phyloP scores from a whole-genome alignment of 2,329 filamentous ascomycete genomes.

The Metarhizium sp. region DNA sequence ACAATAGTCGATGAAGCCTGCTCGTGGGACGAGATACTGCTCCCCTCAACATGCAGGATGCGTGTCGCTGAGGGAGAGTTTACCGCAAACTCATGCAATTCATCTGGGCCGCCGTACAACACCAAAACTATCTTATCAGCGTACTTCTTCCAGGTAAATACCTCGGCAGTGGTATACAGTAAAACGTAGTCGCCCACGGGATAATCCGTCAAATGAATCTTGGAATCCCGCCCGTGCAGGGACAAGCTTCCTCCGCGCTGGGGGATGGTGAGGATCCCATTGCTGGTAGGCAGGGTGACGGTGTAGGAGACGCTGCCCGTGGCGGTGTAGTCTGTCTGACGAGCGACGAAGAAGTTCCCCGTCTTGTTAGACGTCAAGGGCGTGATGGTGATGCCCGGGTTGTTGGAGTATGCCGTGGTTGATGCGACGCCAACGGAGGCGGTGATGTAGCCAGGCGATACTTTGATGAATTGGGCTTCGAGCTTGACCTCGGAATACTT shows the following conservation, averaged over 20 bases:
- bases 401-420: conserved; percentile 42
- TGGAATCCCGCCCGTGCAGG: conserved; percentile 55
- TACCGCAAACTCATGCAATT: conserved; percentile 54
- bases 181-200: conserved; percentile 48
- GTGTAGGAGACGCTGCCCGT: conserved; percentile 49
- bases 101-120: conserved; percentile 52
- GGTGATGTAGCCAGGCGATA: conserved; percentile 59
- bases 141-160: conserved; percentile 61
- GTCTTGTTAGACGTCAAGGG: conserved; percentile 47
- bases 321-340: conserved; percentile 58
- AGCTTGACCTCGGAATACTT: conserved; percentile 77
- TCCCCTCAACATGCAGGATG: conserved; percentile 14
- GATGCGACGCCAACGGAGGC: conserved; percentile 42
- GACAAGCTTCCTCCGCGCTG: conserved; percentile 47
- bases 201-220: conserved; percentile 59
- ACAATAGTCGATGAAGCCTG: conserved; percentile 11
- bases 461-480: conserved; percentile 64
- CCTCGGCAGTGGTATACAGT: conserved; percentile 60
- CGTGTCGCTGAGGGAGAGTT: conserved; percentile 12
- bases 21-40: conserved; percentile 15
- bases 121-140: conserved; percentile 49
- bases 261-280: conserved; percentile 47
- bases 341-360: conserved; percentile 54
- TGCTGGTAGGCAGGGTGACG: conserved; percentile 51
- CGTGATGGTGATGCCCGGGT: conserved; percentile 46